Percentiles rank a stretch among this genome's conserved stretches.
Conservation (phyloP, 2,329 filamentous ascomycete species). For the Plenodomus tracheiphilus region DNA sequence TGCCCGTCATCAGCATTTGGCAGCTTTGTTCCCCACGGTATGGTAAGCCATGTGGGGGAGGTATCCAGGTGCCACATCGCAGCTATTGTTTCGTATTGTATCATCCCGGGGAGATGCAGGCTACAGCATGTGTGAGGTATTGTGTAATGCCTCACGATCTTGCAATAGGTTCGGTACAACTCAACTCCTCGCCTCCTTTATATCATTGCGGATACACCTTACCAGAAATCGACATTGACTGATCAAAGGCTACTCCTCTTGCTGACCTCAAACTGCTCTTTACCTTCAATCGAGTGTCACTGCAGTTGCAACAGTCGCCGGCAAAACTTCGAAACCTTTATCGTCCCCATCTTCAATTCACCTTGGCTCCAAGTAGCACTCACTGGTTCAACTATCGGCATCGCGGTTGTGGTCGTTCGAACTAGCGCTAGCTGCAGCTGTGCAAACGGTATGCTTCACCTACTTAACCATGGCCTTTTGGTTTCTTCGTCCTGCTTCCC, state of each 20-base stretch:
- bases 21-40: neutral
- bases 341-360: no score
- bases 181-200: neutral
- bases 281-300: no score
- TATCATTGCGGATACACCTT: neutral
- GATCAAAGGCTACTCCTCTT: no score
- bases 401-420: neutral
- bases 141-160: neutral
- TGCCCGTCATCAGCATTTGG: neutral
- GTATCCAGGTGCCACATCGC: neutral
- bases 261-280: no score
- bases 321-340: no score
- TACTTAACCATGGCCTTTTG: neutral
- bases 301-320: no score
- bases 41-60: neutral
- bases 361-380: no score
- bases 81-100: conserved; percentile 1
- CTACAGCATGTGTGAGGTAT: neutral
- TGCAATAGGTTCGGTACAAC: neutral
- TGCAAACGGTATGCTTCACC: neutral
- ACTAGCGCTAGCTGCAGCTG: neutral
- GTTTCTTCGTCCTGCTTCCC: neutral
- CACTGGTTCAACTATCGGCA: neutral
- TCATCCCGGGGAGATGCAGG: neutral
- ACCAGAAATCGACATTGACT: no score